Conservation (phyloP, 805 yeast genomes). For the Candida coleopterorum region DNA sequence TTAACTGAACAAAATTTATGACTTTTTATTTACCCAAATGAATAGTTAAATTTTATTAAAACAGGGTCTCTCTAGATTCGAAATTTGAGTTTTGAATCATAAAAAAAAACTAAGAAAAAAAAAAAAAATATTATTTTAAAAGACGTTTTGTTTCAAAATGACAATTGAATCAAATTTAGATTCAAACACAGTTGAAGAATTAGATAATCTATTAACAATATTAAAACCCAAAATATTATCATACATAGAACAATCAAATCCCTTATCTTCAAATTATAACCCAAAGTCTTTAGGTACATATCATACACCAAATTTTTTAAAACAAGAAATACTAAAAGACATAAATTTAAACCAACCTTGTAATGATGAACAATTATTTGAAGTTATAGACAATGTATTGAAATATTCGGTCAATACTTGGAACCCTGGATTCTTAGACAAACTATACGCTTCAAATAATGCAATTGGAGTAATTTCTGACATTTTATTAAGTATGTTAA, state of each 20-base stretch:
- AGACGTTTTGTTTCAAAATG: no score
- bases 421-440: slow-evolving; percentile 84
- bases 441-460: slow-evolving; percentile 78
- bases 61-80: no score
- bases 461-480: slow-evolving; percentile 80
- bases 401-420: slow-evolving; percentile 74
- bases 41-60: no score
- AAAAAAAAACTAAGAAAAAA: no score
- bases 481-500: slow-evolving; percentile 58
- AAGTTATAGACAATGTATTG: slow-evolving; percentile 51
- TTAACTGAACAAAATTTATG: no score
- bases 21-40: no score
- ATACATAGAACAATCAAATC: slow-evolving; percentile 49
- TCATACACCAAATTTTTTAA: slow-evolving; percentile 47
- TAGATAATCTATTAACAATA: slow-evolving; percentile 49
- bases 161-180: slow-evolving; percentile 35
- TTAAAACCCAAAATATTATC: slow-evolving; percentile 48
- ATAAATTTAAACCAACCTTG: slow-evolving; percentile 18
- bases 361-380: slow-evolving; percentile 40
- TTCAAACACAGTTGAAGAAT: slow-evolving; percentile 47
- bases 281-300: slow-evolving; percentile 47
- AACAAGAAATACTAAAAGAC: slow-evolving; percentile 23
- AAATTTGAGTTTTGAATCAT: no score
- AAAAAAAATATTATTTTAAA: no score
- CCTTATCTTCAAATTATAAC: slow-evolving; percentile 22